Base-by-base conservation (phyloP, 2,329 filamentous ascomycete genomes). In the Paracorniculantispora psalliotae region DNA sequence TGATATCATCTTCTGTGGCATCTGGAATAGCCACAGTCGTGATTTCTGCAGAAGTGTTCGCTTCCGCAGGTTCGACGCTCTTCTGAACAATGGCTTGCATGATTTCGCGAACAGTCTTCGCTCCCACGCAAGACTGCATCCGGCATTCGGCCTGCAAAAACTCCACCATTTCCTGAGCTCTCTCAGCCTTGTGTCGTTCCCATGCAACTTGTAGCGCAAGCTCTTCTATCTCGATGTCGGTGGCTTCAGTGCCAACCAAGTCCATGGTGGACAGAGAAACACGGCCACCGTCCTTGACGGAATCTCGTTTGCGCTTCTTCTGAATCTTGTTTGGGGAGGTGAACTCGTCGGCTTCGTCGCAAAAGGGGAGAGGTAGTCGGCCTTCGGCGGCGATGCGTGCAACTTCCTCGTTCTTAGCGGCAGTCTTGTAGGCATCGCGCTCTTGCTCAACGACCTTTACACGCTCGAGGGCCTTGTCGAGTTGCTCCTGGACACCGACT, bases 101-200 rank as follows among this genome's bases (percentile, higher is more conserved):
- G 9, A 43, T 15, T 21, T 60, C 48, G 12, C 52, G 23, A 58
- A 66, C 66, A 0, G 67, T 64, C 59, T 76, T 81, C 61, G 76
- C 81, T 68, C 86, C 88, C 1, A 81, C 76, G 74, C 88, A 91
- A 71, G 82, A 85, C 49, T 81, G 80, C 63, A 92, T 81, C 52
- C 84, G 80, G 69, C 88, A 91, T 70, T 93, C 89, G 57, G 88
- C 81, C 67, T 90, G 84, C 69, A 92, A 77, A 71, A 91, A 92
- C 33, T 92, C 87, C 50, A 91, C 79, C 67, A 89, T 83, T 61
- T 91, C 89, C 63, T 88, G 79, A 0, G 89, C 87, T 8, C 87
- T 82, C 62, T 88, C 81, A 10, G 88, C 86, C 57, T 87, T 79
- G 67, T 83, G 81, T 74, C 82, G 75, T 71, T 83, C 82, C 80